Percentiles rank a stretch among this genome's conserved stretches.
Evolutionary conservation across 2,329 filamentous ascomycete species (phyloP).

Genomic region (Trichoderma sp.): DNA sequence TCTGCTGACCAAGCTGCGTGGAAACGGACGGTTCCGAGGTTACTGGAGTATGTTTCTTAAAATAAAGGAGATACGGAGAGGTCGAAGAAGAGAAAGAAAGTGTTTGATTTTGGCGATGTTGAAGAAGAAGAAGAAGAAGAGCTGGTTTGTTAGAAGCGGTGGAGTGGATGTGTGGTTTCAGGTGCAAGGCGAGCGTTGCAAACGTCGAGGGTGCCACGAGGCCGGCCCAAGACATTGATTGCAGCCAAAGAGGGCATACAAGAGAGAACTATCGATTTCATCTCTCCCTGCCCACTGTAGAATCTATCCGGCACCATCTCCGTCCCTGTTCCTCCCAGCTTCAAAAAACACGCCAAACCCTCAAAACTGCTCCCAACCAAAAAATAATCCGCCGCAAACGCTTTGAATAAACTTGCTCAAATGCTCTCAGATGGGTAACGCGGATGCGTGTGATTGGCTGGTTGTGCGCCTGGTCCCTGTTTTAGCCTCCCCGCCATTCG

Average conservation of each 20-base stretch:
- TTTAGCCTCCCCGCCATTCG: constrained; percentile 3
- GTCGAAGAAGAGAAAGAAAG: neutral
- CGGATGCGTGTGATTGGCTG: neutral
- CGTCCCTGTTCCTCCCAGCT: too few relatives aligned
- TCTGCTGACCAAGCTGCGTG: neutral
- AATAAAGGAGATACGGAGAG: neutral
- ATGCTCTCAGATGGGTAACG: constrained; percentile 31
- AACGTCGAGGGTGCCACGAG: neutral
- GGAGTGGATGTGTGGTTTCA: neutral
- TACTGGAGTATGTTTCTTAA: neutral
- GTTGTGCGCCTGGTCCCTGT: neutral
- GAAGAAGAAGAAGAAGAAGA: neutral
- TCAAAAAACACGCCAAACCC: too few relatives aligned
- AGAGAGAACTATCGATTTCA: neutral
- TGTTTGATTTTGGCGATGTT: neutral
- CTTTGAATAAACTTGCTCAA: constrained; percentile 38
- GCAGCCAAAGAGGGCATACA: neutral
- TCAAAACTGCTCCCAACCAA: too few relatives aligned
- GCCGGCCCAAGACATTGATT: neutral
- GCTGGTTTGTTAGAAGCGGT: too few relatives aligned
- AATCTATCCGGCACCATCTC: too few relatives aligned
- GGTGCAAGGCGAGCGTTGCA: neutral
- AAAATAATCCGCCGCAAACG: neutral
- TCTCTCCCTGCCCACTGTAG: neutral
- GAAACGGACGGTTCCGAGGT: neutral